Evolutionary conservation across 345 rosid genomes (phyloP), one percentile per base, ranked within the genome.

Genomic region (Anacardium occidentale): DNA sequence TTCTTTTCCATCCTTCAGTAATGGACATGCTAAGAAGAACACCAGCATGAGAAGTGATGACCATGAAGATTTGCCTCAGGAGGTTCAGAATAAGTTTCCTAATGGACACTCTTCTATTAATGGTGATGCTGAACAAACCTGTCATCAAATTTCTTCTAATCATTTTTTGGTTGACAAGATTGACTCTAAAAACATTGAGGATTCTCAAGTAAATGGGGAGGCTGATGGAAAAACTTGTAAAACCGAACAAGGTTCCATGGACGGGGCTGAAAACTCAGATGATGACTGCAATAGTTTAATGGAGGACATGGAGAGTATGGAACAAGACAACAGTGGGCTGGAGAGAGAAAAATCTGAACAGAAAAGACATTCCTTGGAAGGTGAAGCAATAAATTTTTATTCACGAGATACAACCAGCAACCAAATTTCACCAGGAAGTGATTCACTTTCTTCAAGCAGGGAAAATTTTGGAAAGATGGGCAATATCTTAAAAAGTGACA

Each of bases 401-500:
- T 69, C 80, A 25, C 78, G 25, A 58, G 75, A 73, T 74, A 73
- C 66, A 55, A 42, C 56, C 21, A 59, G 62, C 18, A 48, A 60
- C 42, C 83, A 77, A 32, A 70, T 63, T 29, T 62, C 74, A 22
- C 18, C 44, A 32, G 68, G 58, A 60, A 75, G 37, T 62, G 78
- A 77, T 71, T 54, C 51, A 26, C 42, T 66, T 66, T 74, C 82
- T 64, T 75, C 69, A 22, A 71, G 78, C 72, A 74, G 60, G 63
- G 85, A 71, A 62, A 75, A 66, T 61, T 64, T 66, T 56, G 85
- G 73, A 74, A 70, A 70, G 58, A 85, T 66, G 61, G 81, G 78
- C 40, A 75, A 75, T 71, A 72, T 79, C 73, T 72, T 81, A 32
- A 77, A 72, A 77, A 75, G 21, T 66, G 94, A 89, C 71, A 81